Conservation (phyloP, 1,284 basidiomycete species). For the Retiboletus flavoniger region DNA sequence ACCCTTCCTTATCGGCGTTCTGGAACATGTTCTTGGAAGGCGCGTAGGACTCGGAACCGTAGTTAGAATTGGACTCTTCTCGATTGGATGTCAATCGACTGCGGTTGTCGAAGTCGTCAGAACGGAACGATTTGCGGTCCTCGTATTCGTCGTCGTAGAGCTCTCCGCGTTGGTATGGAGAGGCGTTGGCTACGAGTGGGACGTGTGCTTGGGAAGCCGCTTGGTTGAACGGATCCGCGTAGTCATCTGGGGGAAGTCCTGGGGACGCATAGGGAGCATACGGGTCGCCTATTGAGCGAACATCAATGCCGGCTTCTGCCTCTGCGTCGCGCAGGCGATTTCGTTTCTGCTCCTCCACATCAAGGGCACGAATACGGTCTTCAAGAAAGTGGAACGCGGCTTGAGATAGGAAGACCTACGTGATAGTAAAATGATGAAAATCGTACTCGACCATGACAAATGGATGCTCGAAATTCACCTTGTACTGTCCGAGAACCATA, state of each 20-base stretch:
- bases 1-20: slow-evolving; percentile 67
- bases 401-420: slow-evolving; percentile 88
- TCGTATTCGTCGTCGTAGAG: slow-evolving; percentile 78
- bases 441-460: neutral
- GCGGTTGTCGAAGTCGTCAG: slow-evolving; percentile 72
- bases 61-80: slow-evolving; percentile 76
- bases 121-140: slow-evolving; percentile 71
- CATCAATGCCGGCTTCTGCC: slow-evolving; percentile 69
- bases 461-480: slow-evolving; percentile 48
- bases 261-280: slow-evolving; percentile 71
- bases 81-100: slow-evolving; percentile 73
- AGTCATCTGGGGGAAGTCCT: slow-evolving; percentile 44
- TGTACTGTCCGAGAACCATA: slow-evolving; percentile 77
- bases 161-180: slow-evolving; percentile 70
- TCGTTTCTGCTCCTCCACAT: slow-evolving; percentile 82
- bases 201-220: slow-evolving; percentile 57
- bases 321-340: slow-evolving; percentile 74
- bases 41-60: slow-evolving; percentile 88
- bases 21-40: slow-evolving; percentile 95
- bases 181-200: slow-evolving; percentile 77
- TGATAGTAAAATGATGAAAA: slow-evolving; percentile 5
- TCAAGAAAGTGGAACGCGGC: slow-evolving; percentile 87
- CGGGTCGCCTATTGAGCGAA: slow-evolving; percentile 68
- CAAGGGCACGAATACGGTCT: slow-evolving; percentile 79
- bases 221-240: slow-evolving; percentile 47